phyloP scores from a whole-genome alignment of 306 rosid species.

The Ormosia semicastrata region DNA sequence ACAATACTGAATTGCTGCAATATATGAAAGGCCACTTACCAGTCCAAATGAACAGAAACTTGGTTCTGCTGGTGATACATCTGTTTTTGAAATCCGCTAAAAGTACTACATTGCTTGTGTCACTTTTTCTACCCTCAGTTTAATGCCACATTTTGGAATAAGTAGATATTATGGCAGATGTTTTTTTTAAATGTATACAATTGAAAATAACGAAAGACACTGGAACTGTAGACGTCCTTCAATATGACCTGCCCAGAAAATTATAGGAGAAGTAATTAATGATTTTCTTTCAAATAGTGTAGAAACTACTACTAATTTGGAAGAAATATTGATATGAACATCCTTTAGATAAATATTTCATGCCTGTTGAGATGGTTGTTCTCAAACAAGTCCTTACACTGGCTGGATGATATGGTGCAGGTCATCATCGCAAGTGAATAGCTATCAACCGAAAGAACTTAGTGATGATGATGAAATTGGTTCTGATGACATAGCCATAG shows the following conservation, averaged over 20 bases:
- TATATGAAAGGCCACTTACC: not conserved
- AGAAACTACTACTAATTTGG: not conserved
- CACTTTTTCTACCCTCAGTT: not conserved
- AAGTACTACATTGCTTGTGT: not conserved
- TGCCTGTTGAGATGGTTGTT: not conserved
- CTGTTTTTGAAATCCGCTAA: not conserved
- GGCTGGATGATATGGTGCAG: slow-evolving; percentile 34
- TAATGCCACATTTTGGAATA: not conserved
- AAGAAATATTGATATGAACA: not conserved
- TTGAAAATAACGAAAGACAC: not conserved
- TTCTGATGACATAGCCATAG: slow-evolving; percentile 39
- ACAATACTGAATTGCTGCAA: not conserved
- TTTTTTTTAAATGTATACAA: not conserved
- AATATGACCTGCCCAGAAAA: not conserved
- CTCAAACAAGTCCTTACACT: slow-evolving; percentile 9
- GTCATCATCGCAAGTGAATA: slow-evolving; percentile 36
- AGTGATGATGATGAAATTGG: slow-evolving; percentile 32
- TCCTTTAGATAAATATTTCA: not conserved
- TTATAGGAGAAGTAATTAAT: not conserved
- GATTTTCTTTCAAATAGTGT: not conserved
- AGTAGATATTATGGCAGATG: not conserved
- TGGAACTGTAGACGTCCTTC: not conserved
- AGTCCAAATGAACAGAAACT: not conserved
- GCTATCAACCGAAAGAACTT: slow-evolving; percentile 30
- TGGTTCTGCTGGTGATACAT: not conserved